Evolutionary conservation across 139 green algal species (phyloP), one percentile per base, ranked within the genome.

Genomic region (Mesotaenium endlicherianum): DNA sequence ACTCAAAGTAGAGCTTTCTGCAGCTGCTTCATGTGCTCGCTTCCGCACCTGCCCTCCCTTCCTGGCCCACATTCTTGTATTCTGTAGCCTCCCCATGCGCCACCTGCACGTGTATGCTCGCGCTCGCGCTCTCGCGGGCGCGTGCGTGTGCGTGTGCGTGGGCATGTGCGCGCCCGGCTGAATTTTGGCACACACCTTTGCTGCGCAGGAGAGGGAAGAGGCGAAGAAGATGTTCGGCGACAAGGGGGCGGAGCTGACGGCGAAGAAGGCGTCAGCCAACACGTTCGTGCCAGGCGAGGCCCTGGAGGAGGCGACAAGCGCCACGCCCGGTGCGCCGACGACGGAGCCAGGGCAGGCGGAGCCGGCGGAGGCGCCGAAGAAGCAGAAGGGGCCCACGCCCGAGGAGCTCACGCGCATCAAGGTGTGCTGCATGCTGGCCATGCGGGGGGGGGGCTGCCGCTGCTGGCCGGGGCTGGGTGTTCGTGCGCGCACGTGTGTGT

Each of bases 351-450:
- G 3, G 31, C 36, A 59, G 70, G 71, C 2, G 30, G 1, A 75
- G 69, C n/a, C 76, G 74, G 74, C 26, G 53, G 2, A 1, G 58
- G 17, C 14, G 74, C 20, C 16, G 58, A 3, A 76, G 74, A 26
- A 81, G 58, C 55, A 39, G 74, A 85, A 85, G 40, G 79, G 79
- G 26, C 80, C 80, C n/a, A 85, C 80, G 31, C 80, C 80, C 14
- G 80, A 85, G 16, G 43, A 86, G 72, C 31, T 86, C 30, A 85
- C 38, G 17, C 75, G 75, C 6, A 86, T 86, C 72, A 86, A 82
- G 80, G 80, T 86, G 67, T 38, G 59, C 17, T 16, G 4, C 26
- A 45, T 78, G 20, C 41, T 17, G 11, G 17, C 64, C 64, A 16
- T 69, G 44, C 6, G 64, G 70, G 64, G 6, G n/a, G 70, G 16